Evolutionary conservation across 2,329 filamentous ascomycete species (phyloP), one percentile per base, ranked within the genome.

Genomic region (Cercospora zeae-maydis): DNA sequence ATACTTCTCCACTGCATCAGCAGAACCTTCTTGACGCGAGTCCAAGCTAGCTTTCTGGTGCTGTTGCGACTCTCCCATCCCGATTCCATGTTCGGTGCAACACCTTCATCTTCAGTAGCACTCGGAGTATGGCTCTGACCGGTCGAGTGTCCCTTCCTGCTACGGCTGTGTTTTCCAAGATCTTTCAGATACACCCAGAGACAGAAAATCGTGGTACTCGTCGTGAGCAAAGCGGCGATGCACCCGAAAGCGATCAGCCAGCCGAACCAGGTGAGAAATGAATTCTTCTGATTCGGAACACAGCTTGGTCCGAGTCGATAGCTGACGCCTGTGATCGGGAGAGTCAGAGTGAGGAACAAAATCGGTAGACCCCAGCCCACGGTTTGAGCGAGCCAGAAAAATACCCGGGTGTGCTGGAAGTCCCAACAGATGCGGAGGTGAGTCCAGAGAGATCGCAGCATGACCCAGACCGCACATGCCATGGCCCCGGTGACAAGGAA

Each of bases 1-100:
- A 95, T 91, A 39, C 90, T 91, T 68, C 91, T 84, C 92, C 92
- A 96, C 74, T 96, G 92, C 13, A 95, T 82, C 66, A 87, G 81
- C 53, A 96, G 83, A 31, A 96, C 89, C 63, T 88, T 85, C 62
- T 85, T 85, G 24, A 96, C 85, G 70, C 91, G 85, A 64, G 88
- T 85, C 75, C 93, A 83, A 77, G 71, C 70, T 45, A 72, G 52
- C 21, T 45, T 66, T 47, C 63, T 63, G 47, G 57, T 52, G 57
- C 47, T 59, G n/a, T 53, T 58, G 13, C 45, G 61, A 39, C 36
- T 58, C 34, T 39, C 47, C 55, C 24, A 62, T 2, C 45, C 42
- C 10, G 51, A 53, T 19, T 55, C 27, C 37, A 39, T 63, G 30
- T 49, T 59, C 36, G 47, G 61, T 33, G 57, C 65, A 16, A 34